Evolutionary conservation across 257 asterid genomes (phyloP).

Genomic region (Salvia splendens): DNA sequence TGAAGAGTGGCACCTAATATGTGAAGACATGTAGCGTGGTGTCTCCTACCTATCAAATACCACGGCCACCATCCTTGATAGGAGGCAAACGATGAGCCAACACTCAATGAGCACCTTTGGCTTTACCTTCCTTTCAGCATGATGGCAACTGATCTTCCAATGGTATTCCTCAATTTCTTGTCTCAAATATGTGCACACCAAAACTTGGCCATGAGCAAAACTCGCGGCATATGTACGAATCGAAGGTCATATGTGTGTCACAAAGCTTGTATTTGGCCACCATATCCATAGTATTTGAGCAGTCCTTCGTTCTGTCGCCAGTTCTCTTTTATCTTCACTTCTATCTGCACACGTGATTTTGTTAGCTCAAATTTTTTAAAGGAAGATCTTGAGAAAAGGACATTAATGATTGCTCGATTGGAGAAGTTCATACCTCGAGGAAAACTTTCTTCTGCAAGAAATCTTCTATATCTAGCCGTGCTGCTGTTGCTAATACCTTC

Average conservation of each 20-base stretch:
- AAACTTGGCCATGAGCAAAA: neutral
- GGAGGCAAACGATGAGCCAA: neutral
- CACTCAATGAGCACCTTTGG: neutral
- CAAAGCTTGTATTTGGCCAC: slow-evolving; percentile 74
- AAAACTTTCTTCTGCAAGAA: slow-evolving; percentile 93
- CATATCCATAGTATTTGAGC: slow-evolving; percentile 85
- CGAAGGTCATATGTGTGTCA: slow-evolving; percentile 33
- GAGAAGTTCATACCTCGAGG: slow-evolving; percentile 64
- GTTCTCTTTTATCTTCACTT: slow-evolving; percentile 89
- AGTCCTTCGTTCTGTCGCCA: slow-evolving; percentile 98
- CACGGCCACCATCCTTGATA: neutral
- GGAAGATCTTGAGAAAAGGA: slow-evolving; percentile 8
- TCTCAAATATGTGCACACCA: neutral
- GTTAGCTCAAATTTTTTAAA: neutral
- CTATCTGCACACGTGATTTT: slow-evolving; percentile 52
- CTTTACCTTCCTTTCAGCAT: neutral
- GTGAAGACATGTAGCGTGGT: slow-evolving; percentile 18
- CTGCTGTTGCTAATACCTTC: slow-evolving; percentile 91
- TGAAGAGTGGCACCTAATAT: slow-evolving; percentile 6
- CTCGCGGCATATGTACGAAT: neutral
- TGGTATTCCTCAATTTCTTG: neutral
- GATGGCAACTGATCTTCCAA: neutral
- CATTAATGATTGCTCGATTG: neutral
- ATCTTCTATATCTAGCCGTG: slow-evolving; percentile 95
- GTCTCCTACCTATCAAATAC: neutral